Evolutionary conservation across 129 eudicot genomes (phyloP).

Genomic region (Artemisia tridentata): DNA sequence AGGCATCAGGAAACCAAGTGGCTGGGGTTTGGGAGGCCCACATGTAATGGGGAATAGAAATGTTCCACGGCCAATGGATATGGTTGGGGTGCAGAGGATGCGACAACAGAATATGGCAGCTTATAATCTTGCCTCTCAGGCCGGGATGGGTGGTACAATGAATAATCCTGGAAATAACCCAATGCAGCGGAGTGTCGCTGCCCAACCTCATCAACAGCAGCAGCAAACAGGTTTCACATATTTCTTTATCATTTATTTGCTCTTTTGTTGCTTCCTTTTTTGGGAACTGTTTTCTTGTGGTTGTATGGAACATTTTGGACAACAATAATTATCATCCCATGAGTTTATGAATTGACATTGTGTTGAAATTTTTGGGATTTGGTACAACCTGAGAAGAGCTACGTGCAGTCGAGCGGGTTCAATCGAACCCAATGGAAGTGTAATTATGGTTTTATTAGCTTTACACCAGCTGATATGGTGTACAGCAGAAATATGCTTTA

Average conservation of each 20-base stretch:
- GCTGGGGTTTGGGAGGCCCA: constrained; percentile 60
- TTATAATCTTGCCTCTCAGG: constrained; percentile 80
- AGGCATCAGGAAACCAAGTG: constrained; percentile 68
- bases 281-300: no score
- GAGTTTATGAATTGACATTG: no score
- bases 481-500: no score
- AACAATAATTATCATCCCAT: no score
- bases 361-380: no score
- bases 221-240: constrained; percentile 37
- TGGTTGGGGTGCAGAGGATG: constrained; percentile 81
- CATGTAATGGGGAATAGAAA: constrained; percentile 68
- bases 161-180: constrained; percentile 74
- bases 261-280: no score
- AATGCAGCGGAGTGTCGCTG: constrained; percentile 83
- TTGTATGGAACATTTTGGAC: no score
- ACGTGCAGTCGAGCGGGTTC: no score
- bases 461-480: no score
- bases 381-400: no score
- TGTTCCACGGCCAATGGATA: constrained; percentile 69
- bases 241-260: not conserved
- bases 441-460: no score
- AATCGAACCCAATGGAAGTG: no score
- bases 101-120: constrained; percentile 80
- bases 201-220: constrained; percentile 86
- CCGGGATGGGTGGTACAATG: constrained; percentile 79